Evolutionary conservation across 331 rosid genomes (phyloP).

Genomic region (Prunus yedoensis): DNA sequence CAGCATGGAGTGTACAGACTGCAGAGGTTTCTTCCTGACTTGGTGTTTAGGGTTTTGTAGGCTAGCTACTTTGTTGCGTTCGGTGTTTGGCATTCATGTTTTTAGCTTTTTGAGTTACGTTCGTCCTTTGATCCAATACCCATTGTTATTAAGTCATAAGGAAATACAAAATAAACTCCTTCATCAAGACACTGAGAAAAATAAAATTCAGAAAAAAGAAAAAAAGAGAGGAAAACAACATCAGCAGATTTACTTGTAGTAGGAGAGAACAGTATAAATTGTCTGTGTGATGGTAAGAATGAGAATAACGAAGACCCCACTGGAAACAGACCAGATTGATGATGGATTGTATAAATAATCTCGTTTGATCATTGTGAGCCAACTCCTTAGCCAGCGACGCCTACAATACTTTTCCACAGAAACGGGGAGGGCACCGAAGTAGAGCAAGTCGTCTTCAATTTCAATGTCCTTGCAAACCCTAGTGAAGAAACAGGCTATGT

Average conservation of each 20-base stretch:
- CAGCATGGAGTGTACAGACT: conserved; percentile 26
- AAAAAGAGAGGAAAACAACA: too few relatives aligned
- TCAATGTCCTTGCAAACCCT: not conserved
- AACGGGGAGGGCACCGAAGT: accelerated
- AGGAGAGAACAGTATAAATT: not conserved
- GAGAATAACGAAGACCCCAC: not conserved
- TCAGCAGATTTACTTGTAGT: not conserved
- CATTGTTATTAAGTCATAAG: not conserved
- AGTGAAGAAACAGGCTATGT: not conserved
- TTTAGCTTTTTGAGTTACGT: not conserved
- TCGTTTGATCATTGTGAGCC: not conserved
- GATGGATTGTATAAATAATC: not conserved
- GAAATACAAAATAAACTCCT: not conserved
- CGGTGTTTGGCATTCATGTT: not conserved
- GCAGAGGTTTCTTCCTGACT: conserved; percentile 30
- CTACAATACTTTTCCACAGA: accelerated
- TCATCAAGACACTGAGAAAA: too few relatives aligned
- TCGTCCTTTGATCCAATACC: too few relatives aligned
- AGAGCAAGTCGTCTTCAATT: accelerated
- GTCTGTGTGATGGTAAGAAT: not conserved
- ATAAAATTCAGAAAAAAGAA: too few relatives aligned
- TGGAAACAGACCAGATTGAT: not conserved
- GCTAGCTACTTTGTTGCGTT: not conserved
- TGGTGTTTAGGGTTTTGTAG: not conserved
- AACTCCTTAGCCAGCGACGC: not conserved